Percentiles rank a stretch among this genome's conserved stretches.
Conservation (phyloP, 352 stramenopile species). For the Phytophthora gonapodyides region DNA sequence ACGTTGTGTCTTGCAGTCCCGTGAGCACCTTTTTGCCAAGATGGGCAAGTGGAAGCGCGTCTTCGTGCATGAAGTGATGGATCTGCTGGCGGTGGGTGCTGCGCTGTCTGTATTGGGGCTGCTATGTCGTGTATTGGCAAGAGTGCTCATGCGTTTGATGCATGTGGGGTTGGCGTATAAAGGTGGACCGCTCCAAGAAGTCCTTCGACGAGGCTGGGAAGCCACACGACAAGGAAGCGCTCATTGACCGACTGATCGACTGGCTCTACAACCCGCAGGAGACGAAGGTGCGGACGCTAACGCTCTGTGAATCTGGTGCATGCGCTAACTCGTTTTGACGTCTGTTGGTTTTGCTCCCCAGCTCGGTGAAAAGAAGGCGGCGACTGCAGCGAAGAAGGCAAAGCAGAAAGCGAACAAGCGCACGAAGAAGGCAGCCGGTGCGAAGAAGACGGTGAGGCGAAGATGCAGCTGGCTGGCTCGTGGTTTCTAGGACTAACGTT, state of each 20-base stretch:
- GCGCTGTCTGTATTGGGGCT: background rate
- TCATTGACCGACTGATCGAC: conserved; percentile 72
- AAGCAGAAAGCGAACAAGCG: conserved; percentile 51
- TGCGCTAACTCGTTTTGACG: background rate
- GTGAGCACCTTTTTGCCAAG: conserved; percentile 61
- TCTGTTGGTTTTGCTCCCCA: conserved; percentile 14
- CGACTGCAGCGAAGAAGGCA: conserved; percentile 33
- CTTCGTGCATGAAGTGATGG: conserved; percentile 82
- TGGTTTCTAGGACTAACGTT: background rate
- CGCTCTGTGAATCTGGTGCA: no score
- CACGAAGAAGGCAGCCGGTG: conserved; percentile 44
- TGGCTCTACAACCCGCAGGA: conserved; percentile 73
- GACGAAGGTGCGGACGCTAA: conserved; percentile 44
- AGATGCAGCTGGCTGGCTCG: background rate
- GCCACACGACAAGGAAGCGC: conserved; percentile 60
- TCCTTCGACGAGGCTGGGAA: conserved; percentile 76
- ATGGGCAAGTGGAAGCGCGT: conserved; percentile 68
- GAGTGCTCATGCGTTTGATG: conserved; percentile 4
- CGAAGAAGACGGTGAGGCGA: conserved; percentile 36
- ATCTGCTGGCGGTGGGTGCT: conserved; percentile 65
- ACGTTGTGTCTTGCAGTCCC: conserved; percentile 40
- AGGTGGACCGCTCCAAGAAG: conserved; percentile 88
- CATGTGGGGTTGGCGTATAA: background rate
- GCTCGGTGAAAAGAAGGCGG: conserved; percentile 41
- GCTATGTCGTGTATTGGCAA: conserved; percentile 1